Conservation (phyloP, 305 asterid genomes). For the Fraxinus platypoda region DNA sequence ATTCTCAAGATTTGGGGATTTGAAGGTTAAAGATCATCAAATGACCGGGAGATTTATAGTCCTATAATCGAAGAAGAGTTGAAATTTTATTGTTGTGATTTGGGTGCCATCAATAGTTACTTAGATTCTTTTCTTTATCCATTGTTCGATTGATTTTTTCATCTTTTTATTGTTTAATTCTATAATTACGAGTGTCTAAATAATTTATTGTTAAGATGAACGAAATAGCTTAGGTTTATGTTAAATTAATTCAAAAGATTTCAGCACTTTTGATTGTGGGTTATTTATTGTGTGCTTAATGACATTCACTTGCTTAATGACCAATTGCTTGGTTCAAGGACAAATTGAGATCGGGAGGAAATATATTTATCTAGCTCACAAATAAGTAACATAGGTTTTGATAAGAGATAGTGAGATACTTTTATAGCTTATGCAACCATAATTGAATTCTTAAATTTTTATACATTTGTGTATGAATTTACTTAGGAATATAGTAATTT, state of each 20-base stretch:
- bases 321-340: not conserved
- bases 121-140: not conserved
- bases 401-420: not conserved
- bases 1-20: too few relatives aligned
- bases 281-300: not conserved
- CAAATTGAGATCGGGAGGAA: not conserved
- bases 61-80: not conserved
- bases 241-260: not conserved
- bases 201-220: not conserved
- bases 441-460: not conserved
- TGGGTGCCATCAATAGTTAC: not conserved
- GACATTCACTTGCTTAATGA: not conserved
- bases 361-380: not conserved
- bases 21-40: not conserved
- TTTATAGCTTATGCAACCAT: not conserved
- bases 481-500: not conserved
- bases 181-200: not conserved
- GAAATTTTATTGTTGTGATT: not conserved
- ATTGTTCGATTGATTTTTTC: not conserved
- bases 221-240: not conserved
- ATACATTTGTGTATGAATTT: not conserved
- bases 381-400: not conserved
- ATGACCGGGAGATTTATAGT: not conserved
- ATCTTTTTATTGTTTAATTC: too few relatives aligned
- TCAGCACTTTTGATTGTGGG: not conserved